These are phyloP conservation scores for Thielaviopsis cerberus DNA, from an alignment of 2,329 filamentous ascomycete species.

Conservation along the genomic window DNA sequence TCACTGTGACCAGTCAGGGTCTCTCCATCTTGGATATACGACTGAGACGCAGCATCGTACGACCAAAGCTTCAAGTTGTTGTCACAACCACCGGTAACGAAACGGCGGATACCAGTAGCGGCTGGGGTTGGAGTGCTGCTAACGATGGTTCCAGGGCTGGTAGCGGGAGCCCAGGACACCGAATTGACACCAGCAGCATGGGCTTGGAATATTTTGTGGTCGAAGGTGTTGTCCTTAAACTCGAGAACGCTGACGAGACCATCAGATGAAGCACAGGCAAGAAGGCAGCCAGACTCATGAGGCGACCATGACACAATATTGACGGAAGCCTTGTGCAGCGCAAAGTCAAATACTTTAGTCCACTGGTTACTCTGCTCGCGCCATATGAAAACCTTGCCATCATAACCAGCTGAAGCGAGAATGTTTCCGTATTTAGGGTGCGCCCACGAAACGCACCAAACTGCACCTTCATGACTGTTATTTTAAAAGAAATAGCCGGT, in stretches of 20 bases:
- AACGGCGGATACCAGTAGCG: slow-evolving; percentile 51
- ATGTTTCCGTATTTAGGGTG: slow-evolving; percentile 98
- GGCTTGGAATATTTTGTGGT: slow-evolving; percentile 73
- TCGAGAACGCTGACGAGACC: slow-evolving; percentile 86
- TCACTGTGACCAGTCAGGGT: slow-evolving; percentile 68
- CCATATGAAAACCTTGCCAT: slow-evolving; percentile 98
- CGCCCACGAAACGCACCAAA: slow-evolving; percentile 96
- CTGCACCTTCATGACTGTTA: slow-evolving; percentile 76
- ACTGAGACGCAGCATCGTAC: slow-evolving; percentile 45
- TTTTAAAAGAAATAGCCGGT: background rate
- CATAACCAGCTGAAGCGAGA: slow-evolving; percentile 84
- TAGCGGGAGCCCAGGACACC: slow-evolving; percentile 83
- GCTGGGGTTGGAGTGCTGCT: slow-evolving; percentile 46
- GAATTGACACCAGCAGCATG: slow-evolving; percentile 91
- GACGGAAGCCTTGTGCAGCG: slow-evolving; percentile 83
- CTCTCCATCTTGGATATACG: slow-evolving; percentile 42
- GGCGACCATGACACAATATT: slow-evolving; percentile 97
- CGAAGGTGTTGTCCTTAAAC: slow-evolving; percentile 90
- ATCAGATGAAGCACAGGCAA: slow-evolving; percentile 86
- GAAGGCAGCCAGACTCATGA: slow-evolving; percentile 81
- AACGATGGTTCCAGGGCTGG: slow-evolving; percentile 66
- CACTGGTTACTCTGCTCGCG: slow-evolving; percentile 62
- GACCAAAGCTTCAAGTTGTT: slow-evolving; percentile 88
- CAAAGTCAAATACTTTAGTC: slow-evolving; percentile 84
- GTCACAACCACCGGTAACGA: slow-evolving; percentile 89